phyloP scores from a whole-genome alignment of 177 flowering plant species.

The Tripterygium wilfordii region DNA sequence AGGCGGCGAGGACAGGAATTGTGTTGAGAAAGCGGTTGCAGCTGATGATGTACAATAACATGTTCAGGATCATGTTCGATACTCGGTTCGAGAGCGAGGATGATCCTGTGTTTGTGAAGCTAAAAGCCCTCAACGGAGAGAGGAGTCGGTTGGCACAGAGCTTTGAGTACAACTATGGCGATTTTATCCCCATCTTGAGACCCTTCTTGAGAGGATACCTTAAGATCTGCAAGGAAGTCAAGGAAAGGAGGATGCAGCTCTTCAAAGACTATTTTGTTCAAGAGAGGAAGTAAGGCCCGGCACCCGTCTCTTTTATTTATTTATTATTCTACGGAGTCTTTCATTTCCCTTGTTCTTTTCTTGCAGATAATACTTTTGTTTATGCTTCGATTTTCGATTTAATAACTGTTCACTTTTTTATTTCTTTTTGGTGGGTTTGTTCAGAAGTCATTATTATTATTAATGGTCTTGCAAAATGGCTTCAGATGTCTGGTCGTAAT shows the following conservation, averaged over 20 bases:
- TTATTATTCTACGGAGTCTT: background rate
- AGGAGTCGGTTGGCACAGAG: slow-evolving; percentile 77
- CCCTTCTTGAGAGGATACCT: slow-evolving; percentile 69
- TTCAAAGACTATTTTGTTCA: slow-evolving; percentile 75
- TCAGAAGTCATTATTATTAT: no score
- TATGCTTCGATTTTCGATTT: no score
- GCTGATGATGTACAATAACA: slow-evolving; percentile 80
- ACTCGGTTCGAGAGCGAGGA: slow-evolving; percentile 70
- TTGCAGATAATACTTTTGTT: no score
- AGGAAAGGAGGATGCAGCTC: slow-evolving; percentile 58
- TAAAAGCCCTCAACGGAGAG: slow-evolving; percentile 68
- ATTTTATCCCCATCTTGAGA: slow-evolving; percentile 73
- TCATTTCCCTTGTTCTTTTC: background rate
- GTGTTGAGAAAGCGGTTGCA: slow-evolving; percentile 61
- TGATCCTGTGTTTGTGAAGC: slow-evolving; percentile 59
- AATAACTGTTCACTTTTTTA: no score
- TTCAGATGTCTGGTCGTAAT: no score
- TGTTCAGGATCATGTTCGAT: slow-evolving; percentile 83
- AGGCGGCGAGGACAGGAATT: slow-evolving; percentile 43
- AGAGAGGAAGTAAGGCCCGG: slow-evolving; percentile 78
- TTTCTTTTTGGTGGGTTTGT: no score
- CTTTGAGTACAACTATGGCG: slow-evolving; percentile 84
- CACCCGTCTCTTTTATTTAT: background rate
- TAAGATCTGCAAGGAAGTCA: slow-evolving; percentile 65
- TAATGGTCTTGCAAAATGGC: no score